phyloP scores from a whole-genome alignment of 164 flowering plant genomes.

The Chloranthus sessilifolius region DNA sequence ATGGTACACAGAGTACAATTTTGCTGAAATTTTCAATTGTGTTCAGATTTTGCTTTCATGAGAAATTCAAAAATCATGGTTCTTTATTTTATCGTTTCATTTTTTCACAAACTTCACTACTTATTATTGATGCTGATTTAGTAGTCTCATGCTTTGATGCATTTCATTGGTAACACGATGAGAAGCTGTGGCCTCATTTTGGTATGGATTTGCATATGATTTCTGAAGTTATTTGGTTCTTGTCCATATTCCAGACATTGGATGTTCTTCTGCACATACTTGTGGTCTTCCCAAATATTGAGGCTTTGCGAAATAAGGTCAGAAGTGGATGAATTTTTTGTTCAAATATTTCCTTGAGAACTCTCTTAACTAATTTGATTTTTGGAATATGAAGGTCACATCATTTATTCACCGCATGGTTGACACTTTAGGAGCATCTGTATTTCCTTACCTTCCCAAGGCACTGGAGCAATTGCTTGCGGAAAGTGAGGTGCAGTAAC shows the following conservation, averaged over 20 bases:
- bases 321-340: slow-evolving; percentile 1
- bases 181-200: too few species aligned
- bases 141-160: too few species aligned
- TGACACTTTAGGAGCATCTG: slow-evolving; percentile 80
- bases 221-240: neutral
- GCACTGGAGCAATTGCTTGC: slow-evolving; percentile 85
- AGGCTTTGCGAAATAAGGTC: slow-evolving; percentile 80
- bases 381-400: slow-evolving; percentile 49
- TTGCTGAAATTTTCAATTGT: too few species aligned
- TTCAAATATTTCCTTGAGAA: neutral
- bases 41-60: too few species aligned
- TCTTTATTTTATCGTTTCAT: too few species aligned
- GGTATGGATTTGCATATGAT: too few species aligned
- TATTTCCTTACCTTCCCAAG: slow-evolving; percentile 89
- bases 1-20: too few species aligned
- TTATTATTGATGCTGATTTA: too few species aligned
- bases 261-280: slow-evolving; percentile 87
- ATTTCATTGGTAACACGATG: too few species aligned
- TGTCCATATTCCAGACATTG: slow-evolving; percentile 55
- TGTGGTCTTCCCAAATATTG: slow-evolving; percentile 76
- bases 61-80: too few species aligned
- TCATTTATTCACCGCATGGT: slow-evolving; percentile 99
- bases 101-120: too few species aligned
- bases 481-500: slow-evolving; percentile 68
- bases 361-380: slow-evolving; percentile 7